Conservation (phyloP, 164 flowering plant species). For the Houttuynia cordata region DNA sequence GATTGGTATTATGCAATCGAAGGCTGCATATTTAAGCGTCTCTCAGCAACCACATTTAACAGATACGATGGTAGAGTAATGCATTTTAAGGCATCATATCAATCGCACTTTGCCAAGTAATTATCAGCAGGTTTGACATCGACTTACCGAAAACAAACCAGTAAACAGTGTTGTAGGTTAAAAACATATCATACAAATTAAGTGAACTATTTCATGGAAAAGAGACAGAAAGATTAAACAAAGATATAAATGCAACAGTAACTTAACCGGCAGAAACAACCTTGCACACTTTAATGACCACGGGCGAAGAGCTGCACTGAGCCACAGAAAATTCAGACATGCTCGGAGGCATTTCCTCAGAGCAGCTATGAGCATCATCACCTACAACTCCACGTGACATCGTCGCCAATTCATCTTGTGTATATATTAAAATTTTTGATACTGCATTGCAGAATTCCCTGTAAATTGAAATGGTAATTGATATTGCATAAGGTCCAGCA, state of each 20-base stretch:
- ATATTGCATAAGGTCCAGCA: not conserved
- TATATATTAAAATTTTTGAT: slow-evolving; percentile 19
- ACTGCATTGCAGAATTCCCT: slow-evolving; percentile 26
- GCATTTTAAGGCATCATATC: no score
- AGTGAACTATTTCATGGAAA: not conserved
- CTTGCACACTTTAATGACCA: not conserved
- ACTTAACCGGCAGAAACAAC: not conserved
- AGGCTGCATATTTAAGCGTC: no score
- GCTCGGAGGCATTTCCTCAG: slow-evolving; percentile 3
- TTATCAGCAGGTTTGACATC: no score
- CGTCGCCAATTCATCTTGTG: slow-evolving; percentile 8
- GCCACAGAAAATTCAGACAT: slow-evolving; percentile 1
- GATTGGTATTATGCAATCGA: no score
- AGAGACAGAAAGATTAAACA: not conserved
- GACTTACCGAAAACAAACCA: no score
- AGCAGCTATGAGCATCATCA: slow-evolving; percentile 12
- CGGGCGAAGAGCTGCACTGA: slow-evolving; percentile 3
- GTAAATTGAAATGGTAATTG: slow-evolving; percentile 2
- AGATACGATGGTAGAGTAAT: no score
- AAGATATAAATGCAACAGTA: not conserved
- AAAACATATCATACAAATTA: not conserved
- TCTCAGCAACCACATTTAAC: no score
- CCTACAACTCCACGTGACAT: slow-evolving; percentile 6
- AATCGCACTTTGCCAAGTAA: no score
- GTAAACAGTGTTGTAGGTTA: no score